A percentile compares a stretch with the other conserved stretches of the same genome.
Evolutionary conservation across 2,329 filamentous ascomycete genomes (phyloP).

Genomic region (Fusarium scirpi): DNA sequence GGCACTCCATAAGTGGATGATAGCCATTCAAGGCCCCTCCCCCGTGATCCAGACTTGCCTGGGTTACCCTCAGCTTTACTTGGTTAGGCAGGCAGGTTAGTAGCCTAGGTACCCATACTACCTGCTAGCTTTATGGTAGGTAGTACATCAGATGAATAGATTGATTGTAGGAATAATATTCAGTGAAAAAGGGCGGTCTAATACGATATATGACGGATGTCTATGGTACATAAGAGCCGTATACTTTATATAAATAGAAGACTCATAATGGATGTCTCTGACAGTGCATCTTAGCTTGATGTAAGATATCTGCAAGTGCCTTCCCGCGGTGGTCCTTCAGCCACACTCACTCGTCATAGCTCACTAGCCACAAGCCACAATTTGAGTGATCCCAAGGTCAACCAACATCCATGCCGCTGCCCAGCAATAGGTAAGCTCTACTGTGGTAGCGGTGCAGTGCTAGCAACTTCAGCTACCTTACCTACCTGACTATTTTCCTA

Average conservation of each 20-base stretch:
- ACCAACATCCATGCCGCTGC: constrained; percentile 5
- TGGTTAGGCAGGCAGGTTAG: not conserved
- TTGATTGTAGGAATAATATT: not conserved
- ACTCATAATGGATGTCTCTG: not conserved
- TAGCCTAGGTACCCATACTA: not conserved
- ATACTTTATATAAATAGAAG: not conserved
- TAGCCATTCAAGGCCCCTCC: constrained; percentile 22
- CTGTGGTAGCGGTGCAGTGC: constrained; percentile 13
- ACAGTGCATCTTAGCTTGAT: not conserved
- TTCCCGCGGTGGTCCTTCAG: constrained; percentile 9
- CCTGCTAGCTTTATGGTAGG: not conserved
- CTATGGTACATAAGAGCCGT: not conserved
- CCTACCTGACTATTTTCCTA: constrained; percentile 1
- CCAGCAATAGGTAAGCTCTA: constrained; percentile 35
- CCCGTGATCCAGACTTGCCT: constrained; percentile 30
- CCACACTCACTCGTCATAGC: constrained; percentile 35
- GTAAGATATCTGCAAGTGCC: not conserved
- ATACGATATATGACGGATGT: not conserved
- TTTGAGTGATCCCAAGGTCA: constrained; percentile 23
- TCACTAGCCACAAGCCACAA: constrained; percentile 9
- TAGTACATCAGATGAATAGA: not conserved
- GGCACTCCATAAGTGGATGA: constrained; percentile 37
- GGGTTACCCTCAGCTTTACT: not conserved
- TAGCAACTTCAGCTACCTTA: constrained; percentile 28
- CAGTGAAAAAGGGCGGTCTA: not conserved